phyloP scores from a whole-genome alignment of 1,284 basidiomycete genomes.

The Heterobasidion occidentale region DNA sequence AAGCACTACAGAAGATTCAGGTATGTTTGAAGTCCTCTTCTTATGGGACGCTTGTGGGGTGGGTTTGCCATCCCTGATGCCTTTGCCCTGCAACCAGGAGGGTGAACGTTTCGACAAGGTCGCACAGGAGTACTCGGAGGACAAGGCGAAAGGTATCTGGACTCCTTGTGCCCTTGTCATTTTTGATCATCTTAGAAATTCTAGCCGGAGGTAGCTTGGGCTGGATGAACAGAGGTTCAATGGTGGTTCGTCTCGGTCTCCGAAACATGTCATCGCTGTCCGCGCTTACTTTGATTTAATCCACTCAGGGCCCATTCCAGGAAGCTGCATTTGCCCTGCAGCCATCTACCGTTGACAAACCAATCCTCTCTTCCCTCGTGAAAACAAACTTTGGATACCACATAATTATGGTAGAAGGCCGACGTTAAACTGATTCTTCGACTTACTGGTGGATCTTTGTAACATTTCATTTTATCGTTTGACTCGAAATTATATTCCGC shows the following conservation, averaged over 20 bases:
- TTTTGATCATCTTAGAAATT: background rate
- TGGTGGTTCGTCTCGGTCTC: conserved; percentile 43
- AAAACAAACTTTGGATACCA: conserved; percentile 84
- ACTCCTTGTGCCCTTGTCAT: background rate
- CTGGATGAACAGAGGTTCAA: conserved; percentile 78
- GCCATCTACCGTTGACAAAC: conserved; percentile 74
- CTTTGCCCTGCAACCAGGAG: conserved; percentile 30
- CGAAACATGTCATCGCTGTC: background rate
- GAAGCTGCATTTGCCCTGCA: conserved; percentile 74
- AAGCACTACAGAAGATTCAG: conserved; percentile 73
- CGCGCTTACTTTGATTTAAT: background rate
- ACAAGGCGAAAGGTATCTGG: conserved; percentile 71
- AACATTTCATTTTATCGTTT: no score
- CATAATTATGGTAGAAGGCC: conserved; percentile 82
- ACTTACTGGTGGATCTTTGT: background rate
- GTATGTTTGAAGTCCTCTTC: conserved; percentile 24
- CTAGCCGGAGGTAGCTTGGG: conserved; percentile 76
- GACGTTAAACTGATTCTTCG: conserved; percentile 35
- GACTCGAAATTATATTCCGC: no score
- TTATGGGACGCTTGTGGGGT: background rate
- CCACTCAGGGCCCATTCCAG: conserved; percentile 59
- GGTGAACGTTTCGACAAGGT: conserved; percentile 79
- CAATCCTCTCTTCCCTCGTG: conserved; percentile 58
- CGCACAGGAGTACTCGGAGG: conserved; percentile 80
- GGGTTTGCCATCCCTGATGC: background rate